Evolutionary conservation across 768 basidiomycete species (phyloP).

Genomic region (Pleurotus eryngii): DNA sequence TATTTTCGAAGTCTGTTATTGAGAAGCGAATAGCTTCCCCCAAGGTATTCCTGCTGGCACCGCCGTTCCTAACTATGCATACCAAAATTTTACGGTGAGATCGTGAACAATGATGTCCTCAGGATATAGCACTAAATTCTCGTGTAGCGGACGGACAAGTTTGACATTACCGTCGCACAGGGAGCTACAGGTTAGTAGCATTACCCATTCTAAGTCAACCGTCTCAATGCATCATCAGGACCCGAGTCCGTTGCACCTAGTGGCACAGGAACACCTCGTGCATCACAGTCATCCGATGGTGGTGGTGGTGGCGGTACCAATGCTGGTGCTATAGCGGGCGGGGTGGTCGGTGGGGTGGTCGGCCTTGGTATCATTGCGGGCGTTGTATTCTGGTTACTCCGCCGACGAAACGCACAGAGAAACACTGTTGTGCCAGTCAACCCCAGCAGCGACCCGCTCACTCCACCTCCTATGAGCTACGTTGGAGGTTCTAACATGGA

Average conservation of each 20-base stretch:
- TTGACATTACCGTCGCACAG: constrained; percentile 30
- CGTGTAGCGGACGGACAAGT: constrained; percentile 24
- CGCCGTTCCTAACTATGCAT: constrained; percentile 48
- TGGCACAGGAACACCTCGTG: background rate
- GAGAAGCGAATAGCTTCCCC: constrained; percentile 26
- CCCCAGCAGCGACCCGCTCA: constrained; percentile 9
- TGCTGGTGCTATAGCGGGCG: constrained; percentile 58
- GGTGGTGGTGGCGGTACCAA: constrained; percentile 22
- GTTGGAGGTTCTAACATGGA: constrained; percentile 13
- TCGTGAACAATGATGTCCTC: no score
- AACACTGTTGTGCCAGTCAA: constrained; percentile 1
- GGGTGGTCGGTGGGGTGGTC: constrained; percentile 56
- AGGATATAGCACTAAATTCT: background rate
- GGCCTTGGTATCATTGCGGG: constrained; percentile 40
- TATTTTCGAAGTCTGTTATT: background rate
- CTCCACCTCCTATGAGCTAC: constrained; percentile 17
- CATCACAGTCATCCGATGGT: background rate
- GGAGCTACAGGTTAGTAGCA: constrained; percentile 18
- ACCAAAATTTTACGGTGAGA: constrained; percentile 37
- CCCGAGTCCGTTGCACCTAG: constrained; percentile 32
- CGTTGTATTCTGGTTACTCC: constrained; percentile 28
- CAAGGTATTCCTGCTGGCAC: constrained; percentile 37
- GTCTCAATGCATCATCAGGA: constrained; percentile 3
- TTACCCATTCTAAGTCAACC: background rate
- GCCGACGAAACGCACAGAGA: constrained; percentile 15